A percentile compares a stretch with the other conserved stretches of the same genome.
These are phyloP conservation scores for Kwoniella mangroviensis DNA, from an alignment of 768 basidiomycete genomes.

Conservation along the genomic window DNA sequence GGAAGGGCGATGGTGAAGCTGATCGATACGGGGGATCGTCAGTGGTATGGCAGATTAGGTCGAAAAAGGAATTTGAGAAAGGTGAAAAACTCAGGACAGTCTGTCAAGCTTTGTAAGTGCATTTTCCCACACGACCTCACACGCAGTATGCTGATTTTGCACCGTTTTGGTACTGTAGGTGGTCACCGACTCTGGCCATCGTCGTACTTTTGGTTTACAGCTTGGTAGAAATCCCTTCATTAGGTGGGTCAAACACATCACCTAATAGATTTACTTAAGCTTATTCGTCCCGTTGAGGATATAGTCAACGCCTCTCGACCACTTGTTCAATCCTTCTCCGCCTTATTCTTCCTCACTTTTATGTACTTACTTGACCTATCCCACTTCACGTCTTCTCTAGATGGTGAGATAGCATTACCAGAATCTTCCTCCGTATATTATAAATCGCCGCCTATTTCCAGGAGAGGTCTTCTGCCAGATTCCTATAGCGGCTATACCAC, in stretches of 20 bases:
- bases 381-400: neutral
- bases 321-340: neutral
- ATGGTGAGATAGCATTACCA: neutral
- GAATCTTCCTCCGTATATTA: constrained; percentile 10
- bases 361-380: neutral
- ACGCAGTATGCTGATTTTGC: neutral
- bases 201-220: constrained; percentile 1
- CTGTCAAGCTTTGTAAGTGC: constrained; percentile 5
- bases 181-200: neutral
- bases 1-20: no score
- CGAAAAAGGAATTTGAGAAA: neutral
- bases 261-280: neutral
- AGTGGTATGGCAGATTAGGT: neutral
- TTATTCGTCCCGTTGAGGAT: neutral
- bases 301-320: constrained; percentile 12
- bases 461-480: neutral
- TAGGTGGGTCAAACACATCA: neutral
- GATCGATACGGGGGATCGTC: no score
- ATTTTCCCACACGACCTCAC: neutral
- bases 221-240: neutral
- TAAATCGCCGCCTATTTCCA: constrained; percentile 6
- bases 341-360: neutral
- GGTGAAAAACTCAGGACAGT: neutral
- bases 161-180: neutral
- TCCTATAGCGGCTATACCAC: neutral